Evolutionary conservation across 495 filamentous ascomycete genomes (phyloP).

Genomic region (Clavariopsis aquatica): DNA sequence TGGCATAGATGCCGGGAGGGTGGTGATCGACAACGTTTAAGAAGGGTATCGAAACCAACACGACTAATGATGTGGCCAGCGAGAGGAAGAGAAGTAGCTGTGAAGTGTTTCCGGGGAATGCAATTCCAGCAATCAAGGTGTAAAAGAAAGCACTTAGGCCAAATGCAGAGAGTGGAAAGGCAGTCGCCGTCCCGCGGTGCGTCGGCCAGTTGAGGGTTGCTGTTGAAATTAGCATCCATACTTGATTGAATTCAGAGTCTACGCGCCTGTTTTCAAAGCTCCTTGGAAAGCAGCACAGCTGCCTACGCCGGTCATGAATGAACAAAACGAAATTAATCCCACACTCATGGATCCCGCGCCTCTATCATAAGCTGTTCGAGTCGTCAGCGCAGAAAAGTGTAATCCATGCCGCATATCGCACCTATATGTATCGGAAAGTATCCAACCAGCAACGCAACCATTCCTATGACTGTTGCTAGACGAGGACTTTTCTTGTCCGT

Average conservation of each 20-base stretch:
- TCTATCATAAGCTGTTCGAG: conserved; percentile 55
- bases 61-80: conserved; percentile 73
- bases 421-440: conserved; percentile 78
- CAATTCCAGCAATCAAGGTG: conserved; percentile 69
- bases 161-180: conserved; percentile 88
- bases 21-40: conserved; percentile 69
- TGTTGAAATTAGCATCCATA: conserved; percentile 49
- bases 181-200: conserved; percentile 90
- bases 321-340: conserved; percentile 73
- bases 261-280: conserved; percentile 68
- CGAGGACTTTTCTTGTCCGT: conserved; percentile 82
- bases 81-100: conserved; percentile 78
- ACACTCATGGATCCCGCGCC: conserved; percentile 63
- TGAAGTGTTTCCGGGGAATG: conserved; percentile 83
- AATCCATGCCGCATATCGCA: conserved; percentile 39
- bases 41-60: conserved; percentile 76
- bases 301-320: conserved; percentile 81
- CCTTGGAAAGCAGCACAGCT: conserved; percentile 85
- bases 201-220: conserved; percentile 91
- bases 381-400: conserved; percentile 26
- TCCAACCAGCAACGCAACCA: conserved; percentile 67
- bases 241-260: too few relatives aligned
- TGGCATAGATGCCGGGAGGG: conserved; percentile 56
- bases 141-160: conserved; percentile 97
- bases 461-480: conserved; percentile 71